These are phyloP conservation scores for Spiraea crenata DNA, from an alignment of 331 rosid species.

Conservation along the genomic window DNA sequence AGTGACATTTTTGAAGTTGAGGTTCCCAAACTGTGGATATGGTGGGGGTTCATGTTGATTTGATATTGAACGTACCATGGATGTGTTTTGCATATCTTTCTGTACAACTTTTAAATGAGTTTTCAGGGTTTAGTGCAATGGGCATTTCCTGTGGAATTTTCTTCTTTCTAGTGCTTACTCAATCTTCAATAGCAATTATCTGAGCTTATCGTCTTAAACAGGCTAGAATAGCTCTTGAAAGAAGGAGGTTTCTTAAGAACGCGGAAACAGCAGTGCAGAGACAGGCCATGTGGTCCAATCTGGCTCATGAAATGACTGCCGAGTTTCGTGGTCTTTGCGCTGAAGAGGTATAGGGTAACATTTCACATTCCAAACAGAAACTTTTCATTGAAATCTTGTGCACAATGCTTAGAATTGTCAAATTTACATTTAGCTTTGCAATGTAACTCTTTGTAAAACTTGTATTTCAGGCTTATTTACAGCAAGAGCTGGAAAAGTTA, in stretches of 20 bases:
- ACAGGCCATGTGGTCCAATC: constrained; percentile 97
- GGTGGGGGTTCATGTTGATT: neutral
- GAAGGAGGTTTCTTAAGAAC: constrained; percentile 88
- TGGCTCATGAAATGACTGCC: constrained; percentile 99
- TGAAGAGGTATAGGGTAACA: constrained; percentile 72
- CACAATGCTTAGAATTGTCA: neutral
- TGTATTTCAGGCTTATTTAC: constrained; percentile 85
- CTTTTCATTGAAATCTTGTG: constrained; percentile 7
- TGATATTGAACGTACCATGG: neutral
- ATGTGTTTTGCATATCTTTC: neutral
- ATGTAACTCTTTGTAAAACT: constrained; percentile 25
- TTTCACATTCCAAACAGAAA: constrained; percentile 10
- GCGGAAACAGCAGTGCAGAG: constrained; percentile 93
- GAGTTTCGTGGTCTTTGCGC: constrained; percentile 98
- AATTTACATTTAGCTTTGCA: neutral
- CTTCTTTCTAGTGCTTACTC: constrained; percentile 1
- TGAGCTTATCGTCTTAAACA: constrained; percentile 39
- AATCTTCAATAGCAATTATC: constrained; percentile 26
- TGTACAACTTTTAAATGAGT: neutral
- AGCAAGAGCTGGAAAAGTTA: constrained; percentile 95
- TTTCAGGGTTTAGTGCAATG: neutral
- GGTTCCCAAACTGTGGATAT: neutral
- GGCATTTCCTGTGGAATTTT: neutral
- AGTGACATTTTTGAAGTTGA: neutral
- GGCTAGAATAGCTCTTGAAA: constrained; percentile 97